Conservation (phyloP, 306 rosid genomes). For the Pterocarpus santalinus region DNA sequence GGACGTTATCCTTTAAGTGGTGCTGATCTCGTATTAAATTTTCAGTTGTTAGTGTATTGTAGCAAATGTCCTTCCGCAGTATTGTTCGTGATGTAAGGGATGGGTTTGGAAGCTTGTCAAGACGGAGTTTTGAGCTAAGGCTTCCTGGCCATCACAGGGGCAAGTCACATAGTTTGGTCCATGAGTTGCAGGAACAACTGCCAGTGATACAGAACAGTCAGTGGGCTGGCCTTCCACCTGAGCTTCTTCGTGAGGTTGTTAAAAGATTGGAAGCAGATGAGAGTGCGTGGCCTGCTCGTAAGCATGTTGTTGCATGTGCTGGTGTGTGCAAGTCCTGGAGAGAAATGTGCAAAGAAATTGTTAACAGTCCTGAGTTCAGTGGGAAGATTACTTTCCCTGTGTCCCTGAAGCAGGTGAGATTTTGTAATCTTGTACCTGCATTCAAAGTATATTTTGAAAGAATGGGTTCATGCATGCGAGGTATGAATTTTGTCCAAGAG, state of each 20-base stretch:
- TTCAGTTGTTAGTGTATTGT: slow-evolving; percentile 43
- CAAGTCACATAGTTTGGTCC: slow-evolving; percentile 75
- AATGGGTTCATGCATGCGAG: neutral
- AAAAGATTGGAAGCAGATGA: slow-evolving; percentile 87
- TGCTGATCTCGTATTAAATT: slow-evolving; percentile 28
- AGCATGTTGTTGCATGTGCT: slow-evolving; percentile 82
- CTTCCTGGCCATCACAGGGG: slow-evolving; percentile 72
- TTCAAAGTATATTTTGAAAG: slow-evolving; percentile 3
- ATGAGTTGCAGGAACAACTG: slow-evolving; percentile 64
- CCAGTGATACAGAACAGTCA: slow-evolving; percentile 65
- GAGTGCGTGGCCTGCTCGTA: slow-evolving; percentile 88
- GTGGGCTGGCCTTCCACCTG: slow-evolving; percentile 94
- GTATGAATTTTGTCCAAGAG: neutral
- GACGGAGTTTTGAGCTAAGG: slow-evolving; percentile 86
- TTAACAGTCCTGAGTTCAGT: slow-evolving; percentile 70
- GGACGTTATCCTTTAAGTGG: slow-evolving; percentile 17
- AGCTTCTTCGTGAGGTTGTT: slow-evolving; percentile 83
- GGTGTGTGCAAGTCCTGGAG: slow-evolving; percentile 94
- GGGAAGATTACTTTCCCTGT: slow-evolving; percentile 92
- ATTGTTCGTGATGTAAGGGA: slow-evolving; percentile 90
- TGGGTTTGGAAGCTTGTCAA: slow-evolving; percentile 86
- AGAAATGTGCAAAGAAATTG: slow-evolving; percentile 92
- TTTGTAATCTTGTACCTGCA: neutral
- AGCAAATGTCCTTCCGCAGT: slow-evolving; percentile 88
- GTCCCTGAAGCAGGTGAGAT: slow-evolving; percentile 85